phyloP scores from a whole-genome alignment of 78 protist genomes.

The Dictyostelium capitatum region DNA sequence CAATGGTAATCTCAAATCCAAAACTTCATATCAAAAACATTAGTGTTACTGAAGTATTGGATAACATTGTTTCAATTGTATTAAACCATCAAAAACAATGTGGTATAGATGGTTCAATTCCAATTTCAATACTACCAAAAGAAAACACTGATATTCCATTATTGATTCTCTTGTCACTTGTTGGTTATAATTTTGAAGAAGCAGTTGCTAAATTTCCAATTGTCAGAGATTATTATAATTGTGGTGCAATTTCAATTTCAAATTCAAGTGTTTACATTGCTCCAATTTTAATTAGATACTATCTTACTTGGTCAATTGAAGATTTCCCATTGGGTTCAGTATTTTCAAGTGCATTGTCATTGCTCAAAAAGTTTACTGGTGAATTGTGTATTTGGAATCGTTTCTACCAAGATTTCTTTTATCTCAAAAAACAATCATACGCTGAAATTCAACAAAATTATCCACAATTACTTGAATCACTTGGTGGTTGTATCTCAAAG shows the following conservation, averaged over 20 bases:
- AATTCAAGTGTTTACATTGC: constrained; percentile 1
- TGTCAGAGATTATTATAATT: neutral
- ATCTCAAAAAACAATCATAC: too few relatives aligned
- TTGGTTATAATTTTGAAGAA: neutral
- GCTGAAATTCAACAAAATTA: too few relatives aligned
- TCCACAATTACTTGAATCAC: too few relatives aligned
- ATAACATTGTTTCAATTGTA: neutral
- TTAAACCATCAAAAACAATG: neutral
- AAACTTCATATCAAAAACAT: neutral
- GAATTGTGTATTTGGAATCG: neutral
- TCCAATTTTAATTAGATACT: neutral
- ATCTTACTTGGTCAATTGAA: neutral
- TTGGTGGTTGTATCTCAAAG: too few relatives aligned
- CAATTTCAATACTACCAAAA: neutral
- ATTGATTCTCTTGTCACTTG: neutral
- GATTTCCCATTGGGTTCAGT: neutral
- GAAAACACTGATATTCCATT: neutral
- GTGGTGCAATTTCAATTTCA: neutral
- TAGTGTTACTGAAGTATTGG: neutral
- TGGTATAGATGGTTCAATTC: neutral
- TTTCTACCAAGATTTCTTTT: neutral
- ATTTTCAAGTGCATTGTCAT: neutral
- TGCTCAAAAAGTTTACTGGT: neutral
- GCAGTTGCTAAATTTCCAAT: neutral
- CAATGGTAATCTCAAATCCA: neutral